These are phyloP conservation scores for Chenopodium berlandieri DNA, from an alignment of 148 eudicot species.

Conservation along the genomic window DNA sequence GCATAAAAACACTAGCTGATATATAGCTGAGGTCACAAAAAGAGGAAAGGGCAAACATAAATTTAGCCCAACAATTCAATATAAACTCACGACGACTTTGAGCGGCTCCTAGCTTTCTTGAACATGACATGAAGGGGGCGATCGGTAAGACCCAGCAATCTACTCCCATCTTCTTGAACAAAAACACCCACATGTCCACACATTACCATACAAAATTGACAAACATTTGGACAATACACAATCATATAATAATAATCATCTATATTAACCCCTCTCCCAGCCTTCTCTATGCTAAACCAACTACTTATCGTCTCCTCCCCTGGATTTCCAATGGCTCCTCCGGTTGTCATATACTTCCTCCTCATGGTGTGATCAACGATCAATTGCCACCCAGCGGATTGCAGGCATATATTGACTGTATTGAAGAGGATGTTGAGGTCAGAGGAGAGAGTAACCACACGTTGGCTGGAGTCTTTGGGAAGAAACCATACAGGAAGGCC, in stretches of 20 bases:
- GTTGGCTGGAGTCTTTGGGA: slow-evolving; percentile 27
- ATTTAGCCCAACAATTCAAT: too few relatives aligned
- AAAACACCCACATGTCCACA: slow-evolving; percentile 47
- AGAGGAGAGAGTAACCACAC: slow-evolving; percentile 19
- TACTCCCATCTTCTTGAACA: slow-evolving; percentile 30
- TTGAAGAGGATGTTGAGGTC: slow-evolving; percentile 44
- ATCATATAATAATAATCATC: slow-evolving; percentile 44
- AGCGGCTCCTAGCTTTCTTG: slow-evolving; percentile 25
- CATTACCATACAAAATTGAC: slow-evolving; percentile 41
- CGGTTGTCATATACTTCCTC: slow-evolving; percentile 41
- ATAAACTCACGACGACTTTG: not conserved
- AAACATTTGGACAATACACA: slow-evolving; percentile 55
- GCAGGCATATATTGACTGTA: slow-evolving; percentile 36
- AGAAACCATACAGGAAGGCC: slow-evolving; percentile 43
- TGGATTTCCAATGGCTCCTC: slow-evolving; percentile 42
- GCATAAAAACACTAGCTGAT: too few relatives aligned
- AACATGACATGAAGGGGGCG: slow-evolving; percentile 42
- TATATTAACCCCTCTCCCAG: slow-evolving; percentile 14
- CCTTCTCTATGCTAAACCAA: slow-evolving; percentile 51
- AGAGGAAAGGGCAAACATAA: too few relatives aligned
- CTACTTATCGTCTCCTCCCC: slow-evolving; percentile 40
- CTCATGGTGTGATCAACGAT: slow-evolving; percentile 23
- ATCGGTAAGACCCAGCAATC: slow-evolving; percentile 42
- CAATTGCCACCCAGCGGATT: slow-evolving; percentile 40
- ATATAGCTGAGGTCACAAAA: too few relatives aligned